Evolutionary conservation across 371 early-diverging fungal genomes (phyloP), one percentile per base, ranked within the genome.

Genomic region (Dinochytrium kinnereticum): DNA sequence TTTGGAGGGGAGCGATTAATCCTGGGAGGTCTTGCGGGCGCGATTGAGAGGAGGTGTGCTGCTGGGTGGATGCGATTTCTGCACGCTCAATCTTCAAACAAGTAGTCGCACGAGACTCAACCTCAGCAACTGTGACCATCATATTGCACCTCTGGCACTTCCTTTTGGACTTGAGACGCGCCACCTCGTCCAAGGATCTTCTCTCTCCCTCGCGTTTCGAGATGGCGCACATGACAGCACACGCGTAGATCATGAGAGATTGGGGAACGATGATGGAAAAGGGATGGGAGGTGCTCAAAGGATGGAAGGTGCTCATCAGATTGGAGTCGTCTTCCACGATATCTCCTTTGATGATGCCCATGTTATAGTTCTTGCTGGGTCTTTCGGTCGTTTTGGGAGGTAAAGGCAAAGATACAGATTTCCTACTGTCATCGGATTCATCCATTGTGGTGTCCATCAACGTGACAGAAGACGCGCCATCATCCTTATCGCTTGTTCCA

Each of bases 101-200:
- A 7, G 36, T 64, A 7, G 3, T 64, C 7, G 17, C 33, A 7
- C 64, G 15, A 33, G 19, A 13, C 33, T 64, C 64, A 31, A 64
- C 7, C 34, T 64, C 64, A 19, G 64, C 64, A 33, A 64, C 33
- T 13, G 64, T 64, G 36, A 64, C 64, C 5, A 38, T 2, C 64
- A 17, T 34, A 3, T 34, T 34, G 28, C 64, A 64, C 5, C 64
- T 5, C 5, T 5, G 15, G 38, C 64, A 64, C 19, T 21, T 7
- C 19, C 34, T 19, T 13, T 17, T 7, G 34, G 36, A 10, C 24
- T 33, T 64, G 36, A 64, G 64, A 19, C 64, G 33, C 33, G n/a
- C 57, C 5, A 57, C 13, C 24, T 57, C 57, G 5, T 30, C 7
- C 24, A 13, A 5, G 13, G 57, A 7, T 24, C 24, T 30, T 24